Base-by-base conservation (phyloP, 441 rosid genomes). In the Raphanus hybrid region DNA sequence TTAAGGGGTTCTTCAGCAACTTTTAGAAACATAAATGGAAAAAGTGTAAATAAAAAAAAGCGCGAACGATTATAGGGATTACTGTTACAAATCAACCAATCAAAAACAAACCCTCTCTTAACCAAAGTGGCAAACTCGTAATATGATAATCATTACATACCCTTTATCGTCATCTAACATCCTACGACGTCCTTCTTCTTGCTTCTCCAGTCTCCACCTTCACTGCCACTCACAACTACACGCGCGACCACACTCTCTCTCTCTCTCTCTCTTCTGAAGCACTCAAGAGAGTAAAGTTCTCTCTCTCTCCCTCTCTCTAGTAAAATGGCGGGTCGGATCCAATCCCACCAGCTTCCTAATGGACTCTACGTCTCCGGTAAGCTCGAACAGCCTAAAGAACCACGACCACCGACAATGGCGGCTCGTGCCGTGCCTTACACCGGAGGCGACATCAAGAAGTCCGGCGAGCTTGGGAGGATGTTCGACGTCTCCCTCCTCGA, bases 401-500 rank as follows among this genome's bases (percentile, higher is more conserved):
- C 50, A 45, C 89, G 90, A 69, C 62, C 90, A 70, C 98, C 99
- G 10, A 92, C 97, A 68, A 91, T 96, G 97, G 93, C 94, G 75
- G 92, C 97, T 16, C 90, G 85, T 10, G 94, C 99, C 75, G 79
- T 91, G 90, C 98, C 98, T 27, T 96, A 93, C 77, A 96, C 97
- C 2, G 98, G 99, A 58, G 99, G 98, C 68, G 98, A 96, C 78
- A 90, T 96, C 54, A 91, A 96, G 77, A 96, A 85, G 78, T 96
- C 99, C 7, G 99, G 99, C 78, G 98, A 96, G 77, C 78, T 96
- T 37, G 98, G 99, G 26, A 92, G 92, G 87, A 96, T 96, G 99
- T 96, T 96, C 75, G 98, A 95, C 76, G 89, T 96, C 35, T 90
- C 94, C 62, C 59, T 81, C 71, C 90, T 86, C 71, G 93, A 97